A percentile compares a stretch with the other conserved stretches of the same genome.
phyloP scores from a whole-genome alignment of 345 rosid genomes.

The Eucalyptus lansdowneana region DNA sequence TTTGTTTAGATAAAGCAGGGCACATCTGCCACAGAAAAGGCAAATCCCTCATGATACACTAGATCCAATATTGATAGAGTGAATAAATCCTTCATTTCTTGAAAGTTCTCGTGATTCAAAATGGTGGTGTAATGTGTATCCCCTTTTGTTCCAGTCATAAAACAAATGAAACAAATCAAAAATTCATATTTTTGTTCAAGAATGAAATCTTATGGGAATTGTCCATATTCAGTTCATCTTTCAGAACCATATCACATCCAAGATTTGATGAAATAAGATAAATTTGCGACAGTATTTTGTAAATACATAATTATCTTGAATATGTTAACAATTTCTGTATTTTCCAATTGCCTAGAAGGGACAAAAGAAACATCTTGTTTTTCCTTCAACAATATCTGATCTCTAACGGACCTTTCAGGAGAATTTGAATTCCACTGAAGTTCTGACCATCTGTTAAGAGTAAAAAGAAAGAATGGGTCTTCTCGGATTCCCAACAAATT shows the following conservation, averaged over 20 bases:
- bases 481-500: not conserved
- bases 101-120: not conserved
- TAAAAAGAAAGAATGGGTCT: not conserved
- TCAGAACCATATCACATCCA: too few relatives aligned
- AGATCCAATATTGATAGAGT: not conserved
- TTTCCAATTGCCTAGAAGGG: not conserved
- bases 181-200: too few relatives aligned
- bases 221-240: too few relatives aligned
- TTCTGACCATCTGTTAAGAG: too few relatives aligned
- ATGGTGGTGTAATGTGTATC: not conserved
- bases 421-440: not conserved
- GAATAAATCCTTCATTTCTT: not conserved
- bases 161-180: too few relatives aligned
- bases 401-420: not conserved
- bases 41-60: not conserved
- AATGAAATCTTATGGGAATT: too few relatives aligned
- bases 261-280: too few relatives aligned
- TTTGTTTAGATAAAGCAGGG: not conserved
- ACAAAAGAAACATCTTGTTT: not conserved
- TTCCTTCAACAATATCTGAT: too few relatives aligned
- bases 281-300: too few relatives aligned
- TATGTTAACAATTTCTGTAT: too few relatives aligned
- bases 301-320: too few relatives aligned
- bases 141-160: not conserved
- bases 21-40: not conserved